Evolutionary conservation across 2,329 filamentous ascomycete genomes (phyloP).

Genomic region (Diaporthe citrichinensis): DNA sequence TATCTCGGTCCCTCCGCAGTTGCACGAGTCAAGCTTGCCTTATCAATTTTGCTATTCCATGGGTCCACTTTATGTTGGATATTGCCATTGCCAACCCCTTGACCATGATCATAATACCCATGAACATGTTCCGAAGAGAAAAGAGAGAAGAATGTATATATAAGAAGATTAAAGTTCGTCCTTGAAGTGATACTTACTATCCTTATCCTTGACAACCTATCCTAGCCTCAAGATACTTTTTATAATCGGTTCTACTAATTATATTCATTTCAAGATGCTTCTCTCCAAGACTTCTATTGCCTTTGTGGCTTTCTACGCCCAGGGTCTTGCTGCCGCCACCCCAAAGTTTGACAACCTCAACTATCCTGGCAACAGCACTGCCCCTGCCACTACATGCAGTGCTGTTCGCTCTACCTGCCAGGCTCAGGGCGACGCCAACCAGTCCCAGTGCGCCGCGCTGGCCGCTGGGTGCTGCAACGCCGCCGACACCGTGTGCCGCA

Average conservation of each 20-base stretch:
- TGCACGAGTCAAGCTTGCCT: conserved; percentile 9
- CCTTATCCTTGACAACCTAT: background rate
- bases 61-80: conserved; percentile 8
- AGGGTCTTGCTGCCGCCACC: conserved; percentile 16
- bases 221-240: background rate
- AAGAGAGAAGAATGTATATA: background rate
- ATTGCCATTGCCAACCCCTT: conserved; percentile 6
- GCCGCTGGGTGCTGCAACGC: conserved; percentile 16
- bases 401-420: conserved; percentile 1
- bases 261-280: conserved; percentile 16
- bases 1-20: conserved; percentile 10
- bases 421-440: background rate
- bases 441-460: conserved; percentile 14
- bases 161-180: background rate
- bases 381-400: background rate
- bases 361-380: background rate
- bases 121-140: background rate
- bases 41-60: background rate
- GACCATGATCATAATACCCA: background rate
- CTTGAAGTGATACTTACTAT: background rate
- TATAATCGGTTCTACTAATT: background rate
- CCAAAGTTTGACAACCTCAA: background rate
- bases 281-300: conserved; percentile 18
- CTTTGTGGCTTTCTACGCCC: background rate
- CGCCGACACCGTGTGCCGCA: background rate